Evolutionary conservation across 441 rosid species (phyloP), one percentile per base, ranked within the genome.

Genomic region (Erysimum cheiri): DNA sequence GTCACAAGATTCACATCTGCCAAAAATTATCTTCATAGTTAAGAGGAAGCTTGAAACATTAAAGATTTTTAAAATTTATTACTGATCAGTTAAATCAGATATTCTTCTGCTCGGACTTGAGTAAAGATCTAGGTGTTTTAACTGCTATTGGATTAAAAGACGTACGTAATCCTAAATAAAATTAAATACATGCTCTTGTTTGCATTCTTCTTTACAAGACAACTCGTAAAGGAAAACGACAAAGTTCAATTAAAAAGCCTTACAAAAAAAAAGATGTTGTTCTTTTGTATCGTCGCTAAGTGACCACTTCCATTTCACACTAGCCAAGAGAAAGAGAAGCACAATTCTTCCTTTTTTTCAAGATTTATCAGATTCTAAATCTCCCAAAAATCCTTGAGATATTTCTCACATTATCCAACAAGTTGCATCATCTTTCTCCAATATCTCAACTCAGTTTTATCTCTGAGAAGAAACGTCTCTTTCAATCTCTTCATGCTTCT

Each of bases 301-400:
- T 26, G 13, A n/a, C 64, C 78, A 67, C 62, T 60, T 67, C 19
- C 70, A 10, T 46, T 68, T 74, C 78, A 61, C 73, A 68, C 54
- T 57, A 8, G 22, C 71, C 53, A 11, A 40, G 37, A n/a, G 14
- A 36, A 62, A 54, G 56, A 43, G 47, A 62, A 54, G n/a, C 56
- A 11, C 53, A 26, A n/a, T 19, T 14, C 48, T 14, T 54, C 49
- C 26, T 63, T 19, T 22, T 7, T 19, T 22, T 4, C 8, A 31
- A 52, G 1, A 8, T 8, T 52, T 14, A 22, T 70, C 69, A 71
- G 63, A 71, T 62, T 40, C 26, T 22, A 24, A 29, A 32, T 29
- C 39, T 47, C 59, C 6, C 33, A 26, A 28, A 29, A 13, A 8
- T 9, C n/a, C 26, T 22, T 22, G 11, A 49, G 40, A 54, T 19